Evolutionary conservation across 2,329 filamentous ascomycete genomes (phyloP), one percentile per base, ranked within the genome.

Genomic region (Phialophora tarda): DNA sequence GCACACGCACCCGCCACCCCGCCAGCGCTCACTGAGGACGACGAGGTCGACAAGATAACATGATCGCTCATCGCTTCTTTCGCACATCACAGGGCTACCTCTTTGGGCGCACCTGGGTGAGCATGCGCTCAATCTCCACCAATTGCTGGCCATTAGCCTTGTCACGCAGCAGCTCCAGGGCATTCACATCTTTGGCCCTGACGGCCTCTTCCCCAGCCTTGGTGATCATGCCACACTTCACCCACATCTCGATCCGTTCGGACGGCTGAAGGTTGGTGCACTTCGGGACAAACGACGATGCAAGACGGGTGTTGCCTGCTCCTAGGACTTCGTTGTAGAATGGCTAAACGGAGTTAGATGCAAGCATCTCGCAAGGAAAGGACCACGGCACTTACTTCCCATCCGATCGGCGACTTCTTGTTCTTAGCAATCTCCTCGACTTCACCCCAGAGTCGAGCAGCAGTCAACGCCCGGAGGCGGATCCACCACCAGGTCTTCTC

Each of bases 141-240:
- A 85, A 80, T 60, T 89, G 89, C 38, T 84, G 86, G 60, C 87
- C 87, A 5, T 88, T 90, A 17, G 92, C 93, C 71, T 90, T 92
- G 64, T 86, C 86, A 71, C 92, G 83, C 70, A 98, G 80, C 59
- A 88, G 83, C 73, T 90, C 86, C 79, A 96, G 88, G n/a, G 89
- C 82, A 72, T 89, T 89, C 57, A 87, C 82, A 76, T 99, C 91
- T 78, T 91, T 96, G 66, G 86, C 84, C 80, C 89, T 92, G 66
- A 93, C 85, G 2, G 95, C 94, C 80, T 98, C 95, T 79, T 98
- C 93, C 3, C 91, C 95, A 2, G 95, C 95, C 79, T 92, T 93
- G 30, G 90, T 86, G 53, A 92, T 83, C 88, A 97, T 87, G 21
- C 94, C 94, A 77, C 95, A 98, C 80, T 97, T 97, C 73, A 96